Conservation (phyloP, 1,284 basidiomycete genomes). For the Ustilago bromivora region DNA sequence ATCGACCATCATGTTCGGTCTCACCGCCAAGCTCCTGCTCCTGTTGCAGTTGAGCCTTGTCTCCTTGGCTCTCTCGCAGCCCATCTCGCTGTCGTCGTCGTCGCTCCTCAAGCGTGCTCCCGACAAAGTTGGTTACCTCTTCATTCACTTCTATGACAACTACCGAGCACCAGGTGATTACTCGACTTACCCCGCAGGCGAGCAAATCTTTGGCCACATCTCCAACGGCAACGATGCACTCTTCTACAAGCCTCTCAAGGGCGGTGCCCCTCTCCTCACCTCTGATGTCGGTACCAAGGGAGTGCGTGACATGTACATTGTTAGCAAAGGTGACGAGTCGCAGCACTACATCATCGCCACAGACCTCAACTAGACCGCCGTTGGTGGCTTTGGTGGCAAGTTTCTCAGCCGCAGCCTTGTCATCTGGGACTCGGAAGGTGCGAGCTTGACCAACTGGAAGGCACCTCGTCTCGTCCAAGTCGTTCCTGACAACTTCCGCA, state of each 20-base stretch:
- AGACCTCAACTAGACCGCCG: constrained; percentile 42
- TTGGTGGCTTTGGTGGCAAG: constrained; percentile 19
- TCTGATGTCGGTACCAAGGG: constrained; percentile 31
- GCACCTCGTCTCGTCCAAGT: constrained; percentile 17
- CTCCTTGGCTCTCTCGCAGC: not conserved
- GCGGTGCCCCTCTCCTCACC: constrained; percentile 27
- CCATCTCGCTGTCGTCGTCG: constrained; percentile 2
- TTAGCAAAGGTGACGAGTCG: constrained; percentile 25
- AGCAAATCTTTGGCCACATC: constrained; percentile 36
- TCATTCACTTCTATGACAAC: constrained; percentile 39
- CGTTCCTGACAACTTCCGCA: constrained; percentile 24
- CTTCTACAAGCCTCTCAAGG: constrained; percentile 33
- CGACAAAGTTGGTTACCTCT: constrained; percentile 37
- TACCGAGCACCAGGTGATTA: constrained; percentile 20
- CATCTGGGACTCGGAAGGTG: constrained; percentile 32
- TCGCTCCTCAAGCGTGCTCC: constrained; percentile 12
- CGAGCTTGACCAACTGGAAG: constrained; percentile 35
- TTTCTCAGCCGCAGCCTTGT: constrained; percentile 28
- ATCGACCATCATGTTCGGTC: constrained; percentile 3
- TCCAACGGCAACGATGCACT: constrained; percentile 30
- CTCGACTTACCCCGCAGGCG: constrained; percentile 32
- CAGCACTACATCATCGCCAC: constrained; percentile 43
- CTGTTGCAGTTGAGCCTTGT: constrained; percentile 17
- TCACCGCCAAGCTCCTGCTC: constrained; percentile 10
- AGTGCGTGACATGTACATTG: constrained; percentile 41